Evolutionary conservation across 2,329 filamentous ascomycete genomes (phyloP).

Genomic region (Graphium sp.): DNA sequence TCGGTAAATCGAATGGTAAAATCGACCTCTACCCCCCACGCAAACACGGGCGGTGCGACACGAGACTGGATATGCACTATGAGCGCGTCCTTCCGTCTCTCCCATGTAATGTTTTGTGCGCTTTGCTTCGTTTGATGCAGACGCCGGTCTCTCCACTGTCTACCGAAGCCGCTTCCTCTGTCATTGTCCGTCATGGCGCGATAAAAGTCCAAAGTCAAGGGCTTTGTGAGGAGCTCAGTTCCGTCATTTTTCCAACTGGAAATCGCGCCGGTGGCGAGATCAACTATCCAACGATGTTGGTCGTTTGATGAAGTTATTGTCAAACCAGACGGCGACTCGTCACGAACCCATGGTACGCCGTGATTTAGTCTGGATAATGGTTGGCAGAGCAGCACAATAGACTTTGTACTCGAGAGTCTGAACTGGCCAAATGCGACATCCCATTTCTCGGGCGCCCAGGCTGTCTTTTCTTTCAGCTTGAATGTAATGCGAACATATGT

Average conservation of each 20-base stretch:
- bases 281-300: constrained; percentile 23
- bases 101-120: constrained; percentile 16
- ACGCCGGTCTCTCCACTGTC: constrained; percentile 34
- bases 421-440: constrained; percentile 33
- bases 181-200: constrained; percentile 53
- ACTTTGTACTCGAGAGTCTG: constrained; percentile 15
- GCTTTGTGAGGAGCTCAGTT: constrained; percentile 23
- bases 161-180: constrained; percentile 31
- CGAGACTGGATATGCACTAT: constrained; percentile 30
- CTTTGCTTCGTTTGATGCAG: constrained; percentile 28
- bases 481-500: constrained; percentile 32
- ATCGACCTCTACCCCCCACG: constrained; percentile 36
- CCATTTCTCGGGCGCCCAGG: constrained; percentile 34
- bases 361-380: no score
- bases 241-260: constrained; percentile 18
- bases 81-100: constrained; percentile 4
- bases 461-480: constrained; percentile 19
- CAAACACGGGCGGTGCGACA: constrained; percentile 45
- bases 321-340: constrained; percentile 9
- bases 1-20: constrained; percentile 38
- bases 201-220: constrained; percentile 37
- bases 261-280: constrained; percentile 22
- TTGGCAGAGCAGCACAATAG: constrained; percentile 5
- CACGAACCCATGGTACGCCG: no score
- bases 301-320: constrained; percentile 17